Evolutionary conservation across 257 asterid species (phyloP).

Genomic region (Linaria vulgaris): DNA sequence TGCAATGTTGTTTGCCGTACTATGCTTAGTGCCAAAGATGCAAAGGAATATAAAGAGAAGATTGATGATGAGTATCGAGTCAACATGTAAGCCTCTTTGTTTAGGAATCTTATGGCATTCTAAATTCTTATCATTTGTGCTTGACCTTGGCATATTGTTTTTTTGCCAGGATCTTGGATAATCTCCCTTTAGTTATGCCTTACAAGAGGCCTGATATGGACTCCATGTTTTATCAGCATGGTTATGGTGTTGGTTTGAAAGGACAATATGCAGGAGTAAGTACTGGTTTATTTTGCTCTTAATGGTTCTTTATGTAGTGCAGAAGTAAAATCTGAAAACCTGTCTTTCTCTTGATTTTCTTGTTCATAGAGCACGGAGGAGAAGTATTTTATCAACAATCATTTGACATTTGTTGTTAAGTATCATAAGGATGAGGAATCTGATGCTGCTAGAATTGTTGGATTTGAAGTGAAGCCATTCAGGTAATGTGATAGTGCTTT

Average conservation of each 20-base stretch:
- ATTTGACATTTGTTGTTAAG: conserved; percentile 67
- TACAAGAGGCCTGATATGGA: conserved; percentile 51
- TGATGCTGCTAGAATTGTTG: conserved; percentile 80
- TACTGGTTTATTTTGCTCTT: conserved; percentile 19
- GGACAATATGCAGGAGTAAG: conserved; percentile 80
- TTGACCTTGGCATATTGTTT: conserved; percentile 24
- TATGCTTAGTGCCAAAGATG: conserved; percentile 43
- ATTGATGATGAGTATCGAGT: conserved; percentile 59
- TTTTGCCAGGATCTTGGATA: conserved; percentile 75
- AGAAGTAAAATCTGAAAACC: conserved; percentile 22
- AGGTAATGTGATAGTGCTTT: conserved; percentile 45
- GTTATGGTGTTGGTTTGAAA: conserved; percentile 71
- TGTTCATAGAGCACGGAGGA: conserved; percentile 54
- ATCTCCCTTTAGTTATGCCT: conserved; percentile 87
- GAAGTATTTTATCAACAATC: conserved; percentile 73
- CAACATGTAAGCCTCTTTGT: conserved; percentile 42
- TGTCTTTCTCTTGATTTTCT: conserved; percentile 13
- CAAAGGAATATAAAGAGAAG: conserved; percentile 57
- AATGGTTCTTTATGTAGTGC: conserved; percentile 8
- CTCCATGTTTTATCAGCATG: conserved; percentile 67
- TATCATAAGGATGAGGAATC: conserved; percentile 74
- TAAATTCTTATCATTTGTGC: conserved; percentile 11
- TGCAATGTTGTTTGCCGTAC: conserved; percentile 48
- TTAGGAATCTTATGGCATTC: neutral
- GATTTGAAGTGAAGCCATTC: conserved; percentile 79